Percentiles rank a stretch among this genome's conserved stretches.
phyloP scores from a whole-genome alignment of 2,329 filamentous ascomycete species.

The Colletotrichum sp. region DNA sequence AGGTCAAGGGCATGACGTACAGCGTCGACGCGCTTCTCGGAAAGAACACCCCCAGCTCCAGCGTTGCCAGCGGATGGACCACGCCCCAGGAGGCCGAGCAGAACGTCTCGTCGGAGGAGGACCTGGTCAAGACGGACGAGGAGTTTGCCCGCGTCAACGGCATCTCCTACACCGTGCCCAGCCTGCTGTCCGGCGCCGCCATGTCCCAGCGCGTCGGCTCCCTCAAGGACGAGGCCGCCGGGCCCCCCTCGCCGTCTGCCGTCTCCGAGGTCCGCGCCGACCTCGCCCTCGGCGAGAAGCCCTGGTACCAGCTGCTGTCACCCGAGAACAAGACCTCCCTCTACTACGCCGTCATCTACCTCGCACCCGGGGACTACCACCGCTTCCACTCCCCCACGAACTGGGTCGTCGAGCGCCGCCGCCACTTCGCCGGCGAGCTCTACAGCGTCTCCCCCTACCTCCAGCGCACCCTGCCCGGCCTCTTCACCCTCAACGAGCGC shows the following conservation, averaged over 20 bases:
- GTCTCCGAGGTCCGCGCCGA: conserved; percentile 86
- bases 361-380: conserved; percentile 97
- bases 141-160: conserved; percentile 95
- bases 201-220: conserved; percentile 50
- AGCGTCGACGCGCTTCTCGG: conserved; percentile 92
- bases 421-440: conserved; percentile 97
- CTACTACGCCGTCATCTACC: conserved; percentile 94
- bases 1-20: conserved; percentile 99
- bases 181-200: conserved; percentile 77
- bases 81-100: conserved; percentile 29
- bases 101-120: conserved; percentile 55
- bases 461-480: conserved; percentile 86
- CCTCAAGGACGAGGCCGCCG: conserved; percentile 75
- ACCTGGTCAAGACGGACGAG: conserved; percentile 79
- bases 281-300: conserved; percentile 72
- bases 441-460: conserved; percentile 96
- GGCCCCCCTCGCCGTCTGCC: conserved; percentile 66
- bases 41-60: conserved; percentile 60
- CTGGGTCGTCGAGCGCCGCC: conserved; percentile 92
- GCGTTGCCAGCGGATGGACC: conserved; percentile 49
- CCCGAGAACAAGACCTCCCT: conserved; percentile 71
- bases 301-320: conserved; percentile 74
- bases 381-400: conserved; percentile 94
- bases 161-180: conserved; percentile 91
- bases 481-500: conserved; percentile 96